Base-by-base conservation (phyloP, 768 basidiomycete genomes). In the Lentinula raphanica region DNA sequence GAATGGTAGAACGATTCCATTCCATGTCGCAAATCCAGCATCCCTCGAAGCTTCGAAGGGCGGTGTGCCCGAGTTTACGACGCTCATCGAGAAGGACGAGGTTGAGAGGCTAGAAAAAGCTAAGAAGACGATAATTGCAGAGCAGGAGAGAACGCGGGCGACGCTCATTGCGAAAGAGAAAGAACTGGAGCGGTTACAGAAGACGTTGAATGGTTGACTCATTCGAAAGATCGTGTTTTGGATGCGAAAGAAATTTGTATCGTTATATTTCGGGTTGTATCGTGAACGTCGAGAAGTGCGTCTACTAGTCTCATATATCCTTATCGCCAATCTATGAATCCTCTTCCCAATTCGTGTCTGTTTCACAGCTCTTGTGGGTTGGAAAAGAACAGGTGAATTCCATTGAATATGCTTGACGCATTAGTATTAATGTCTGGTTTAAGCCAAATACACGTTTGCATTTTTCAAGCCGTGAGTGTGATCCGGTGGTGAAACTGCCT, bases 21-120 rank as follows among this genome's bases (percentile, higher is more conserved):
- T 90, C 67, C 85, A 92, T 64, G 71, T 81, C 8, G 82, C 85
- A n/a, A 75, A 88, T 60, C 74, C 81, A 1, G 77, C 70, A 11
- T 83, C 84, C 1, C 71, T 91, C 19, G 86, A 88, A 58, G 88
- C 83, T 29, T 85, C 83, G 31, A 85, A 78, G 66, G 74, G 80
- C 46, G 80, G 89, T 29, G 73, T 87, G 27, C 90, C 94, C 1
- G 96, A 98, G 73, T 98, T 98, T 64, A 87, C 84, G 25, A 69
- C 74, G 36, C 79, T 80, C 54, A 94, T 98, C 90, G 94, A 94
- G 71, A 86, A 81, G 65, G 92, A 91, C 38, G 97, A 98, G 68
- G 79, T 79, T 5, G 89, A 90, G 36, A 74, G 88, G 57, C 67
- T 98, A 54, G 91, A 94, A 53, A 83, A 83, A 32, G 94, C 91